Evolutionary conservation across 257 asterid species (phyloP), one percentile per base, ranked within the genome.

Genomic region (Sherardia arvensis): DNA sequence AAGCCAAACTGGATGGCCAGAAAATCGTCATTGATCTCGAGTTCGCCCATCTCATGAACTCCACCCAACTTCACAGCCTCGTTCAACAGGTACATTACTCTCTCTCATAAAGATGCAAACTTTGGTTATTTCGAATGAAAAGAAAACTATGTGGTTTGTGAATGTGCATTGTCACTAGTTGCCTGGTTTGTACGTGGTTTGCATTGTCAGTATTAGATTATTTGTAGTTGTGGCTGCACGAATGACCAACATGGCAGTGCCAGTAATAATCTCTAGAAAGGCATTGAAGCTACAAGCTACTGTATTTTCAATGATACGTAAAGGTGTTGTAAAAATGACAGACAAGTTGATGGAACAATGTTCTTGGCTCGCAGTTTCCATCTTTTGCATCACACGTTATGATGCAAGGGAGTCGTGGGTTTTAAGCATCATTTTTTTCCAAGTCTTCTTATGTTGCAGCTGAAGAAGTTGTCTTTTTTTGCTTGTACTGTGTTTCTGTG

Each of bases 11-110:
- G 53, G 62, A 34, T 66, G 99, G 96, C 4, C 96, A 85, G 82
- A 90, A 87, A 61, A 68, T 93, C 17, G 90, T 90, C 53, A 71
- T 93, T 47, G 99, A 93, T 70, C 95, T 93, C 34, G 95, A 93
- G 57, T 93, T 89, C 53, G 81, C 88, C 4, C 73, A 85, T 76
- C 87, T 89, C 64, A 93, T 93, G 99, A 85, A 47, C 69, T 47
- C 89, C 49, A 51, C 61, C 33, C 88, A 92, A 71, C 81, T 87
- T 73, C 73, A 76, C 66, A 93, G 99, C 82, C 96, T 93, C 66
- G 90, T 87, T 72, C 96, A 93, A 47, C 99, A 93, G 97, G 99
- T 92, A 27, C 8, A 18, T 56, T 28, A 7, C 18, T n/a, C 7
- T 2, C 23, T 23, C 9, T 4, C 2, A 58, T 21, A 30, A 43